Percentiles rank a stretch among this genome's conserved stretches.
phyloP scores from a whole-genome alignment of 164 flowering plant genomes.

The Umbellularia californica region DNA sequence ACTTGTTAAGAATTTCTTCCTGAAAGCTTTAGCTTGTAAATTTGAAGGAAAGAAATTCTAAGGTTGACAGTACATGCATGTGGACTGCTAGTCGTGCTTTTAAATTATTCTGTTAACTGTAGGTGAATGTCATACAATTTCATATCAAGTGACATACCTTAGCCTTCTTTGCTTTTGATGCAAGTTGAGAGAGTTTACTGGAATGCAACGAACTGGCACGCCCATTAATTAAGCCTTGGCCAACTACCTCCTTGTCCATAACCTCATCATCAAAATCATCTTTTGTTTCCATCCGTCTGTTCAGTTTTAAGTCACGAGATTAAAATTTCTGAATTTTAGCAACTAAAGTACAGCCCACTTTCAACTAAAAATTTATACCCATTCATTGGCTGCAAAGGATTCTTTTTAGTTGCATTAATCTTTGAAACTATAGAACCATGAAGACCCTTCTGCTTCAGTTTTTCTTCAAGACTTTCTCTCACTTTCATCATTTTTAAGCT shows the following conservation, averaged over 20 bases:
- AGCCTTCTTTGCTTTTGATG: constrained; percentile 40
- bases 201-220: constrained; percentile 20
- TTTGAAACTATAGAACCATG: constrained; percentile 35
- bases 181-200: constrained; percentile 38
- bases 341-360: background rate
- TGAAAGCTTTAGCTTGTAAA: background rate
- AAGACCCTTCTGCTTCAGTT: constrained; percentile 63
- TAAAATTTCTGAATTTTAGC: background rate
- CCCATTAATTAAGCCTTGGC: constrained; percentile 24
- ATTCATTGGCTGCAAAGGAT: constrained; percentile 30
- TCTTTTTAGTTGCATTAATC: constrained; percentile 27
- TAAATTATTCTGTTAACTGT: background rate
- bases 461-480: constrained; percentile 81
- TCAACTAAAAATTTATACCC: constrained; percentile 31
- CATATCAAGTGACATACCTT: constrained; percentile 47
- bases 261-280: constrained; percentile 86
- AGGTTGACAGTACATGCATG: background rate
- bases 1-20: background rate
- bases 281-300: constrained; percentile 62
- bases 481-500: constrained; percentile 83
- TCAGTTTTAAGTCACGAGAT: constrained; percentile 13
- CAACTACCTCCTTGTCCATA: constrained; percentile 23
- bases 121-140: background rate
- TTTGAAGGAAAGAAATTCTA: background rate
- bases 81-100: background rate